Evolutionary conservation across 495 filamentous ascomycete species (phyloP).

Genomic region (Lophiotrema nucula): DNA sequence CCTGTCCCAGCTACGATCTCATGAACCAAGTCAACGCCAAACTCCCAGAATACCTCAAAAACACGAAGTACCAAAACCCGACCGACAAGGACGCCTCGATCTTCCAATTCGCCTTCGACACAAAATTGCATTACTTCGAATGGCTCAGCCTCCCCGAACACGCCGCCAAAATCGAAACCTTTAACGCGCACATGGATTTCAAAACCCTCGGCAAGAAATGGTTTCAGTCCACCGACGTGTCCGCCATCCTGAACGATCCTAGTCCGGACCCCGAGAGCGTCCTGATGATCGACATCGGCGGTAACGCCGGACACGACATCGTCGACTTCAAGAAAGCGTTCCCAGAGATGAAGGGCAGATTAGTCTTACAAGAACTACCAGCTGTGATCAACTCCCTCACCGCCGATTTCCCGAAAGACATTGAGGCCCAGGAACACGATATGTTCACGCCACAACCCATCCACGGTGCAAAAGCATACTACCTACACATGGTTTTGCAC

Average conservation of each 20-base stretch:
- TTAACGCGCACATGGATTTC: background rate
- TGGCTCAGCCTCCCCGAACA: background rate
- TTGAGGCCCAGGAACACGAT: conserved; percentile 1
- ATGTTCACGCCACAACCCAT: conserved; percentile 18
- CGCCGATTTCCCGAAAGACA: background rate
- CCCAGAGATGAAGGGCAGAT: background rate
- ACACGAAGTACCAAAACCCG: background rate
- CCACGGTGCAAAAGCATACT: conserved; percentile 47
- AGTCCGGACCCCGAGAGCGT: background rate
- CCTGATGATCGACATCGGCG: conserved; percentile 4
- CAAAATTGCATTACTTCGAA: conserved; percentile 2
- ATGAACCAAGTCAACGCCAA: background rate
- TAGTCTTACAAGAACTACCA: conserved; percentile 7
- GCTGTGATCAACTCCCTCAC: background rate
- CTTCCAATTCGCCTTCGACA: background rate
- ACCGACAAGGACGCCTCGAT: background rate
- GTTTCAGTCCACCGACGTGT: background rate
- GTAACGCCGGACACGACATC: conserved; percentile 2
- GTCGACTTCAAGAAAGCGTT: background rate
- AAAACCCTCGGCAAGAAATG: conserved; percentile 8
- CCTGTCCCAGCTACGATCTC: background rate
- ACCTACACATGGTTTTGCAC: conserved; percentile 45
- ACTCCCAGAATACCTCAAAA: background rate
- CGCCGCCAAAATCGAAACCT: background rate
- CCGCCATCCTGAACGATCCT: background rate